Evolutionary conservation across 192 early-diverging fungal genomes (phyloP), one percentile per base, ranked within the genome.

Genomic region (Paraglomus occultum): DNA sequence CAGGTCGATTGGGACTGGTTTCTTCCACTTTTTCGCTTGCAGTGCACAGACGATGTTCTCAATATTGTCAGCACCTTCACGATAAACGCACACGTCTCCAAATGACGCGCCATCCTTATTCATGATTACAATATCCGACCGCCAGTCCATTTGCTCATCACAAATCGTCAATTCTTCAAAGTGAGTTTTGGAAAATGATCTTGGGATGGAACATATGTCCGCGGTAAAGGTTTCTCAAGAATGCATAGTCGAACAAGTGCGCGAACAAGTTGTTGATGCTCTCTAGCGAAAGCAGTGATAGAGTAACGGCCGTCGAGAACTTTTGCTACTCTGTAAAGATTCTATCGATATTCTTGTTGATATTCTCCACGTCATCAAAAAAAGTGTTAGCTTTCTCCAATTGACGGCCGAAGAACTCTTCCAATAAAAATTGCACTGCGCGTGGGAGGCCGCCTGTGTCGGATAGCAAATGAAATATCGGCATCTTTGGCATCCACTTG

Each of bases 51-150:
- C 10, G 40, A 63, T 51, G 31, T 71, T 52, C 42, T 52, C 58
- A 43, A 46, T 8, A 51, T 61, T 20, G 58, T 63, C 49, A 14
- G 48, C 59, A 12, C 17, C 46, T 23, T 63, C 70, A 49, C 70
- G 58, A 63, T 63, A 71, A 60, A 47, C 57, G 57, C 57, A 60
- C 18, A 50, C 7, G 45, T 60, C 69, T 60, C 57, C 46, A 20
- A 70, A 70, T 31, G 58, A 18, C 7, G 69, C 23, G 22, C 69
- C 57, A 60, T 70, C 57, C 23, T 46, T 59, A 57, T 70, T 70
- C 53, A 58, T 70, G 51, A 58, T 70, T 31, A 58, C 67, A 58
- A 70, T 15, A 0, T 45, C 54, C 1, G 53, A 70, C 67, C 53
- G 55, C 42, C 54, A 58, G 22, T 58, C 54, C 14, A 6, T 44